phyloP scores from a whole-genome alignment of 805 yeast species.

The Yarrowia alimentaria region DNA sequence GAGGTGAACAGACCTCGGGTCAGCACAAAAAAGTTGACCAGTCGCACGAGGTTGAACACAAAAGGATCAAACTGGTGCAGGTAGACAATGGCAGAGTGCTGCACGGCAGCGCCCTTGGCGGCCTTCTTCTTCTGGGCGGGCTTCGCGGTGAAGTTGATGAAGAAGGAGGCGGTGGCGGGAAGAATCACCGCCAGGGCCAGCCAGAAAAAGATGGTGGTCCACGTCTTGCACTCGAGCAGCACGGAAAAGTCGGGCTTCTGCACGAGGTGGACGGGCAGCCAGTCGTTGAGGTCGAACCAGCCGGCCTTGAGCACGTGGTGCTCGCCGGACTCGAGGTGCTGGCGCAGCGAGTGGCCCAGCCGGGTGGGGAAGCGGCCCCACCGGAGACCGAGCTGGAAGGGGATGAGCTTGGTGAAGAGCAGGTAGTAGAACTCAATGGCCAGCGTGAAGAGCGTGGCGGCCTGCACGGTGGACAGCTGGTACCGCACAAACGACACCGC shows the following conservation, averaged over 20 bases:
- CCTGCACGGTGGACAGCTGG: constrained; percentile 20
- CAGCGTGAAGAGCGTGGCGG: constrained; percentile 10
- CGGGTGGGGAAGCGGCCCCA: constrained; percentile 28
- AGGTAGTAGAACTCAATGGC: constrained; percentile 13
- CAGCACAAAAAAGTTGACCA: constrained; percentile 43
- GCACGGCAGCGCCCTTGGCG: constrained; percentile 29
- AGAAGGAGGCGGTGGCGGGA: constrained; percentile 38
- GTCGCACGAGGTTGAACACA: constrained; percentile 50
- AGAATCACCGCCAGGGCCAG: constrained; percentile 31
- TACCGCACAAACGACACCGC: constrained; percentile 25
- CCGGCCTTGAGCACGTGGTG: constrained; percentile 25
- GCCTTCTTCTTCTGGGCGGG: constrained; percentile 25
- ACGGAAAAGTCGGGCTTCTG: constrained; percentile 30
- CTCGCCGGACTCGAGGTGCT: constrained; percentile 21
- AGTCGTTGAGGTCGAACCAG: constrained; percentile 26
- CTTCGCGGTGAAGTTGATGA: constrained; percentile 39
- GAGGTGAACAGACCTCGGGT: constrained; percentile 34
- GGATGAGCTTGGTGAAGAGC: constrained; percentile 13
- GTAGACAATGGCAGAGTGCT: constrained; percentile 31
- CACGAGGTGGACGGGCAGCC: constrained; percentile 25
- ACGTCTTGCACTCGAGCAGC: constrained; percentile 30
- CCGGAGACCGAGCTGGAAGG: constrained; percentile 28
- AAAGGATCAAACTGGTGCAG: constrained; percentile 50
- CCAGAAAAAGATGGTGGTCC: constrained; percentile 38
- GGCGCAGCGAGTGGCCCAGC: constrained; percentile 19